These are phyloP conservation scores for Verticillium longisporum DNA, from an alignment of 2,329 filamentous ascomycete species.

Conservation along the genomic window DNA sequence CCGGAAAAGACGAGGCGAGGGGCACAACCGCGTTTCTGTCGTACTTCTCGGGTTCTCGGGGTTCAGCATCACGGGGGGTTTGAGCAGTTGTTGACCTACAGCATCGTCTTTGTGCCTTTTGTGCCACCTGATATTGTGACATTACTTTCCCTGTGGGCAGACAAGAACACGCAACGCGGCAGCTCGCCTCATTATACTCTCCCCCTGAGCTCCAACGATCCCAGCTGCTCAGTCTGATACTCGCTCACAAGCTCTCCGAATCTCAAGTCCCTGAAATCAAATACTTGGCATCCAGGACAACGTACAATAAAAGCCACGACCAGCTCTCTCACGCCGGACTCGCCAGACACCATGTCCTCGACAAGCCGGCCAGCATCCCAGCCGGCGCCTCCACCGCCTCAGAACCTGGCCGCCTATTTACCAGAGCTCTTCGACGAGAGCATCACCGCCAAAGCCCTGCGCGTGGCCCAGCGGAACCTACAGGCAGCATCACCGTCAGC, in stretches of 20 bases:
- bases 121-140: too few species aligned
- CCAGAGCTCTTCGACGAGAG: conserved; percentile 5
- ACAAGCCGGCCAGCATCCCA: conserved; percentile 16
- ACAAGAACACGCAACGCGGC: too few species aligned
- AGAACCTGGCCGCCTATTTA: neutral
- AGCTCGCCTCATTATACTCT: too few species aligned
- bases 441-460: conserved; percentile 9
- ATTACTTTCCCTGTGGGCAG: too few species aligned
- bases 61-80: neutral
- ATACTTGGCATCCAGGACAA: too few species aligned
- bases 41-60: neutral
- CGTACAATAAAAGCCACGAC: neutral
- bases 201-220: too few species aligned
- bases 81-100: too few species aligned
- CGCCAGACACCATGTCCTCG: conserved; percentile 1
- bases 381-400: conserved; percentile 3
- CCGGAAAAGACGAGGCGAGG: neutral
- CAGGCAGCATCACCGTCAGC: neutral
- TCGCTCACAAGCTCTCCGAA: too few species aligned
- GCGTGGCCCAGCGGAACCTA: conserved; percentile 8
- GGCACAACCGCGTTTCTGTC: neutral
- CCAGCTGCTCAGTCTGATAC: too few species aligned
- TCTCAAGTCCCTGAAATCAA: too few species aligned
- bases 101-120: too few species aligned
- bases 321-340: neutral